Conservation (phyloP, 257 asterid species). For the Misopates orontium region DNA sequence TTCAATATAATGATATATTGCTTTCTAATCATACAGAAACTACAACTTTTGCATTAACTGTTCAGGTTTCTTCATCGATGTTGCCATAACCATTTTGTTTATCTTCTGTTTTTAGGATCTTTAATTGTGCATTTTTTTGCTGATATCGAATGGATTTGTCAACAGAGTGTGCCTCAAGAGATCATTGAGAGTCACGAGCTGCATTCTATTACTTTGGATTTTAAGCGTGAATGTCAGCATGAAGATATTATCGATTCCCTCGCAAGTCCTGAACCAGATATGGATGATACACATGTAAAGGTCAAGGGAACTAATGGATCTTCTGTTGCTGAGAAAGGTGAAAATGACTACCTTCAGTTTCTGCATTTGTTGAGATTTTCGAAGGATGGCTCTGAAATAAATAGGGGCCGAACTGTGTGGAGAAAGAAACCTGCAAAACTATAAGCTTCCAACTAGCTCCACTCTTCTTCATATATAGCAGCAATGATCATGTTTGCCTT, state of each 20-base stretch:
- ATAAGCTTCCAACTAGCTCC: too few species aligned
- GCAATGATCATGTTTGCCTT: too few species aligned
- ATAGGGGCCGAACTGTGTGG: conserved; percentile 67
- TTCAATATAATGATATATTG: too few species aligned
- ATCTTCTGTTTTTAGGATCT: too few species aligned
- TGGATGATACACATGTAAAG: conserved; percentile 34
- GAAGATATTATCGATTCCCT: conserved; percentile 63
- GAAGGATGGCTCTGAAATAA: conserved; percentile 53
- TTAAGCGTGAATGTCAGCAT: conserved; percentile 64
- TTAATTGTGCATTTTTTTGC: neutral
- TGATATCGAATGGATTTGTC: too few species aligned
- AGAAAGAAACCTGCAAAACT: too few species aligned
- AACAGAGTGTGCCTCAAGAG: conserved; percentile 68
- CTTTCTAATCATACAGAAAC: too few species aligned
- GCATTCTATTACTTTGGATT: conserved; percentile 59
- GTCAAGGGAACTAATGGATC: conserved; percentile 39
- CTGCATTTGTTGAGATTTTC: conserved; percentile 54
- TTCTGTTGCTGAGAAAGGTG: conserved; percentile 17
- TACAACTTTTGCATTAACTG: too few species aligned
- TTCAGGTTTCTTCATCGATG: too few species aligned
- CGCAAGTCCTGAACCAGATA: conserved; percentile 44
- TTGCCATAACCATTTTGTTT: neutral
- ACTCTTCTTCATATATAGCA: too few species aligned
- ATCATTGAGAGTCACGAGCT: conserved; percentile 55
- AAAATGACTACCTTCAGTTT: conserved; percentile 35